Conservation (phyloP, 1,284 basidiomycete genomes). For the Chondrostereum purpureum region DNA sequence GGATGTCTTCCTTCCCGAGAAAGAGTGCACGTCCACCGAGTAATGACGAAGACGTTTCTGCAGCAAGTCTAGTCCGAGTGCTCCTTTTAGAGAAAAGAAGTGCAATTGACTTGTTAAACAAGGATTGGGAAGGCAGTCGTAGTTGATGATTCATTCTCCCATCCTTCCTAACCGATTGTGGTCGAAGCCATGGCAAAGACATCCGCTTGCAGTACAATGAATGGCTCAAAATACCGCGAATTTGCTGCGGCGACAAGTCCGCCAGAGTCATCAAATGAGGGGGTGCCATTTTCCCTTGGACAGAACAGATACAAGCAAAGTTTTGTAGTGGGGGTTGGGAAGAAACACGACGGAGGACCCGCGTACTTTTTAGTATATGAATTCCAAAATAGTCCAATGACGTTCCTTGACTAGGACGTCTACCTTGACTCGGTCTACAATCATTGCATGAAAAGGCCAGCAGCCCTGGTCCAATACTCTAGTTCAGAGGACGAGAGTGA, state of each 20-base stretch:
- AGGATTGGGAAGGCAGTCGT: conserved; percentile 59
- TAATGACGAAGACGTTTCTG: conserved; percentile 72
- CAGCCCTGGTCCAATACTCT: neutral
- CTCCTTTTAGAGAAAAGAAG: conserved; percentile 91
- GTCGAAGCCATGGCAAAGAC: conserved; percentile 53
- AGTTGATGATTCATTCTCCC: conserved; percentile 30
- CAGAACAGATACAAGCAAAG: too few relatives aligned
- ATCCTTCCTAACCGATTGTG: conserved; percentile 26
- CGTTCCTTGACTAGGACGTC: too few relatives aligned
- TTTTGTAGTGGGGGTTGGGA: too few relatives aligned
- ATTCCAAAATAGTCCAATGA: too few relatives aligned
- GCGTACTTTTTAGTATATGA: too few relatives aligned
- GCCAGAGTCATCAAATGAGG: conserved; percentile 83
- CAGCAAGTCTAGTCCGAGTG: conserved; percentile 86
- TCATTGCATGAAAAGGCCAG: neutral
- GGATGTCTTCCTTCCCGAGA: conserved; percentile 88
- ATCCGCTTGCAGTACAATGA: conserved; percentile 58
- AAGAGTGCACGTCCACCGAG: conserved; percentile 92
- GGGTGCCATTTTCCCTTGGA: conserved; percentile 4
- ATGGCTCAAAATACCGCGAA: conserved; percentile 55
- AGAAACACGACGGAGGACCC: too few relatives aligned
- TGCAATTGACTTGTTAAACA: conserved; percentile 80
- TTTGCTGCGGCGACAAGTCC: conserved; percentile 71
- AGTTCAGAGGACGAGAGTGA: neutral
- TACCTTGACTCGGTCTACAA: too few relatives aligned